Base-by-base conservation (phyloP, 306 rosid genomes). In the Fragaria ananassa region DNA sequence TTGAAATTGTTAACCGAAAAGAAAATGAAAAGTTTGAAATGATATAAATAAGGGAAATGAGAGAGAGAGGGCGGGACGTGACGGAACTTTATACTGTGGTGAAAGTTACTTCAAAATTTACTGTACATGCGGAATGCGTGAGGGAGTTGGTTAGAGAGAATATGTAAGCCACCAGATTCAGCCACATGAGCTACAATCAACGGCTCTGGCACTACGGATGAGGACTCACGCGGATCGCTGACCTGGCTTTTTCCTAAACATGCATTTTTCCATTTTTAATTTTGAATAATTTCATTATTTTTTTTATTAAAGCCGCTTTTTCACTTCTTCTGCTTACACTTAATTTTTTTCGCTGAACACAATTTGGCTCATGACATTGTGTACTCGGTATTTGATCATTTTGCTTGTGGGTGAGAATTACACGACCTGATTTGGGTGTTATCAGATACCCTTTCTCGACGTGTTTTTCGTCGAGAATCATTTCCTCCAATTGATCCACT, bases 331-430 rank as follows among this genome's bases (percentile, higher is more conserved):
- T 51, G 57, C 13, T 17, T 6, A 5, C 8, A 6, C 57, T 6
- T 5, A 1, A 1, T 51, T 5, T 1, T 51, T 17, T 18, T 51
- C 7, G 31, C 6, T 54, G 61, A n/a, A 54, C 11, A n/a, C 27
- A 3, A 54, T 7, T 54, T n/a, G 4, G 34, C 34, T 31, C 34
- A 31, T 31, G 34, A 31, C 34, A 31, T 31, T 31, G 31, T 29
- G 31, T 29, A 29, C 31, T 29, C 31, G 31, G 31, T 29, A 29
- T 29, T 29, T 29, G 31, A 29, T 29, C 91, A 35, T 53, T 70
- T 83, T 89, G 93, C 84, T 87, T 90, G 73, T 89, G 90, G 15
- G 96, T 82, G 81, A 82, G 68, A 79, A 93, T 85, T 68, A 89
- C 41, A 37, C 41, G 7, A 37, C 1, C 41, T 37, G 41, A 37